Evolutionary conservation across 345 rosid genomes (phyloP).

Genomic region (Toxicodendron radicans): DNA sequence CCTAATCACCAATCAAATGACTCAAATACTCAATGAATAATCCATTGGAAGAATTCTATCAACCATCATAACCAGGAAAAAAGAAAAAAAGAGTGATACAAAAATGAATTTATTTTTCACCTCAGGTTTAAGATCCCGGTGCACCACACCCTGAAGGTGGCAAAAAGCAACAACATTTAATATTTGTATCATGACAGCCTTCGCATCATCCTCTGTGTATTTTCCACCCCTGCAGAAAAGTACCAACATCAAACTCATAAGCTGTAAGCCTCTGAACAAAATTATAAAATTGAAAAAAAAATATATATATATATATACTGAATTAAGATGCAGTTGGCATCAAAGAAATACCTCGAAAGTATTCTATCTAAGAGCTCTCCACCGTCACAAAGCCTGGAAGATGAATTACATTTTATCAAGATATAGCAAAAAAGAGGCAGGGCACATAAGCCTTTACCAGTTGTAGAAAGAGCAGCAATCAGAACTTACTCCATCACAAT

Average conservation of each 20-base stretch:
- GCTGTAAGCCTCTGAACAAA: constrained; percentile 5
- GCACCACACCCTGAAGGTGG: constrained; percentile 98
- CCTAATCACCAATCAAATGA: not conserved
- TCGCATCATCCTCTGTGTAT: constrained; percentile 96
- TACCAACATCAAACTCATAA: constrained; percentile 7
- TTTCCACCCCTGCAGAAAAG: constrained; percentile 79
- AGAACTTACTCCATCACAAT: constrained; percentile 95
- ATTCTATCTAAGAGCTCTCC: constrained; percentile 98
- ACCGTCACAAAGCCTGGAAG: constrained; percentile 87
- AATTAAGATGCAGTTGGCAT: not conserved
- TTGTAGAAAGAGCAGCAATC: not conserved
- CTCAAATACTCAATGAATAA: not conserved
- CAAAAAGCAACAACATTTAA: constrained; percentile 89
- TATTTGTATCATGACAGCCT: constrained; percentile 84
- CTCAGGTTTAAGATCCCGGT: constrained; percentile 99
- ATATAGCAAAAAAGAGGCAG: not conserved
- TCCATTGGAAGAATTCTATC: not conserved
- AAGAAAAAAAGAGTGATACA: not conserved
- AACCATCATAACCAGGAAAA: not conserved
- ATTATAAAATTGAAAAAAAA: too few relatives aligned
- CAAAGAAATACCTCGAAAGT: constrained; percentile 70
- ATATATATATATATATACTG: too few relatives aligned
- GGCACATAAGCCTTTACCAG: not conserved
- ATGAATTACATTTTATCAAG: constrained; percentile 16
- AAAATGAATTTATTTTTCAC: constrained; percentile 33